phyloP scores from a whole-genome alignment of 2,329 filamentous ascomycete species.

The Pyrenophora seminiperda region DNA sequence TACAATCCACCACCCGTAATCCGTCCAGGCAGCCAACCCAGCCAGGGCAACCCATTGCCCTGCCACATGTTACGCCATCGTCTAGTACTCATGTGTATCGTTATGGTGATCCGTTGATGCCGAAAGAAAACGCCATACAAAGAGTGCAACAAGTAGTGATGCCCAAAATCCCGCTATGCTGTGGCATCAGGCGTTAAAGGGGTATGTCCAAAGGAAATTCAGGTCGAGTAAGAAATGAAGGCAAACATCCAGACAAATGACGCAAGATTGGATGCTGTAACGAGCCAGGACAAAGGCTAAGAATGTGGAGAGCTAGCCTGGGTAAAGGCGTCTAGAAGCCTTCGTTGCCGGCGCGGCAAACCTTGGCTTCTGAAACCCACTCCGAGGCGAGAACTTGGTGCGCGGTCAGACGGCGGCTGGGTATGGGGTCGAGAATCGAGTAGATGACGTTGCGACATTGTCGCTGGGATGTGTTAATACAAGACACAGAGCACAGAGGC shows the following conservation, averaged over 20 bases:
- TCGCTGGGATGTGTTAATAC: constrained; percentile 63
- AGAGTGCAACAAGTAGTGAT: constrained; percentile 31
- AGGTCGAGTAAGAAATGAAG: constrained; percentile 29
- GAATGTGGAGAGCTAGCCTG: constrained; percentile 14
- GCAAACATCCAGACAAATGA: constrained; percentile 26
- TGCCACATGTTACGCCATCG: constrained; percentile 17
- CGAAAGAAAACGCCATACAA: constrained; percentile 27
- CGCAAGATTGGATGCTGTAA: constrained; percentile 26
- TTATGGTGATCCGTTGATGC: constrained; percentile 26
- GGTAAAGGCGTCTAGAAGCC: constrained; percentile 66
- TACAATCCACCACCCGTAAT: constrained; percentile 28
- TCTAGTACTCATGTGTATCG: constrained; percentile 34
- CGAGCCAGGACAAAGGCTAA: constrained; percentile 10
- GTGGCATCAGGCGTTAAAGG: constrained; percentile 42
- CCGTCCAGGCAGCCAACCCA: constrained; percentile 15
- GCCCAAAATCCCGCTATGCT: constrained; percentile 43
- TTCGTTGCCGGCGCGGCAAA: constrained; percentile 96
- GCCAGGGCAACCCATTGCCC: constrained; percentile 3
- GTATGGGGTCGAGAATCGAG: constrained; percentile 95
- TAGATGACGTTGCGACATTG: constrained; percentile 99
- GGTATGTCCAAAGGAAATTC: constrained; percentile 42
- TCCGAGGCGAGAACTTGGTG: constrained; percentile 97
- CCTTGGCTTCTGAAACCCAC: constrained; percentile 96
- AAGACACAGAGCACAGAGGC: background rate
- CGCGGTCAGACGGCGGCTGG: constrained; percentile 87